Conservation (phyloP, 179 eudicot genomes). For the Spinacia oleracea region DNA sequence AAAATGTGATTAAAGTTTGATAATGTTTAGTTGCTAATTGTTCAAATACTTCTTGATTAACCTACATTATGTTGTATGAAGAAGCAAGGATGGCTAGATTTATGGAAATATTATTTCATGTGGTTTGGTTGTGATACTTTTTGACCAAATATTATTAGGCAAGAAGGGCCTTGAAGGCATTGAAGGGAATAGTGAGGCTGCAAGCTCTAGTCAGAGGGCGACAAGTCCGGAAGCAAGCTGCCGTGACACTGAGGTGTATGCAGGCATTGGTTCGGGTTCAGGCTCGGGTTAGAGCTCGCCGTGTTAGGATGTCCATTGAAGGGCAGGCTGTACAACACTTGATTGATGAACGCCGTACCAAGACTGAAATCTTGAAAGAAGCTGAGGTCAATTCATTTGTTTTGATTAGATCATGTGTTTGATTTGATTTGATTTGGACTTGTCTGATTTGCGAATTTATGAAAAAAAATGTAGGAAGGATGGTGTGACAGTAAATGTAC, state of each 20-base stretch:
- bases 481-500: constrained; percentile 57
- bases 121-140: not conserved
- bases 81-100: not conserved
- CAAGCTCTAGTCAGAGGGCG: constrained; percentile 88
- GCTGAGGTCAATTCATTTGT: constrained; percentile 58
- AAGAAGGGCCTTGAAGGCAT: constrained; percentile 86
- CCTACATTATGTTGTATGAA: not conserved
- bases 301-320: constrained; percentile 83
- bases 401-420: not conserved
- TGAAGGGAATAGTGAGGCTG: constrained; percentile 85
- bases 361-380: constrained; percentile 61
- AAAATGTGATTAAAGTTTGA: not conserved
- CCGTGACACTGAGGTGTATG: constrained; percentile 92
- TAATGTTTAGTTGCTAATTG: not conserved
- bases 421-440: no score
- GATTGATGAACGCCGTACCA: constrained; percentile 56
- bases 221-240: constrained; percentile 90
- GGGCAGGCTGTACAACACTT: constrained; percentile 86
- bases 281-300: constrained; percentile 90
- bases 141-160: constrained; percentile 43
- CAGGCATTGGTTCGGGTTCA: constrained; percentile 94
- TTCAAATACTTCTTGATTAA: not conserved
- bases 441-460: constrained; percentile 8
- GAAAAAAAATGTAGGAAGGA: constrained; percentile 37
- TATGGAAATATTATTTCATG: not conserved